Percentiles rank a stretch among this genome's conserved stretches.
phyloP scores from a whole-genome alignment of 352 stramenopile genomes.

The Phytophthora macrochlamydospora region DNA sequence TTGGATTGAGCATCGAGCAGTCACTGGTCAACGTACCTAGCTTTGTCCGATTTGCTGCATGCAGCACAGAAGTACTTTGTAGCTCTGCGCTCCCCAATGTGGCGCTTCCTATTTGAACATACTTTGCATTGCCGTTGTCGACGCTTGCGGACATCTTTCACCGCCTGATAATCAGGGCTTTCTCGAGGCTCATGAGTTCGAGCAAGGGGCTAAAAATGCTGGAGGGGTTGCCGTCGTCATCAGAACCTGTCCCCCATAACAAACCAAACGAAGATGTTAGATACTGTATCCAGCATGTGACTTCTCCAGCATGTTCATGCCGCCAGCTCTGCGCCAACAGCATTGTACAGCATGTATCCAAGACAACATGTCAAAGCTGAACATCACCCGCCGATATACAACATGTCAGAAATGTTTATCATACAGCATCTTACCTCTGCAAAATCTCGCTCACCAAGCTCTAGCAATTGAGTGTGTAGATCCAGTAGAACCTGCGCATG shows the following conservation, averaged over 20 bases:
- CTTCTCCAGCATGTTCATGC: constrained; percentile 4
- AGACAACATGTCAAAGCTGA: constrained; percentile 3
- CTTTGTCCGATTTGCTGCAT: constrained; percentile 12
- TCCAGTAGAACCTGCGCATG: constrained; percentile 18
- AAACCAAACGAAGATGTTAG: too few species aligned
- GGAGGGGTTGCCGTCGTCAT: too few species aligned
- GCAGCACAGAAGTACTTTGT: constrained; percentile 14
- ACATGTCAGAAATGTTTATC: background rate
- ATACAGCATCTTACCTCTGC: constrained; percentile 5
- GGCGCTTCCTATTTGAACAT: constrained; percentile 4
- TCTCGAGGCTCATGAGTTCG: constrained; percentile 2
- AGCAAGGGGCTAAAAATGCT: background rate
- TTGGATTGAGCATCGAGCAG: too few species aligned
- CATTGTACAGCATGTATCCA: constrained; percentile 4
- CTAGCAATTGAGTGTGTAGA: constrained; percentile 17
- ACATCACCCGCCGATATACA: background rate
- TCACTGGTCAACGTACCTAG: constrained; percentile 2
- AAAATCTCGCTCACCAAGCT: background rate
- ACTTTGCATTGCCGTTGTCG: constrained; percentile 13
- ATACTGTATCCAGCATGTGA: background rate
- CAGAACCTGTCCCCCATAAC: too few species aligned
- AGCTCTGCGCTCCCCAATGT: constrained; percentile 1
- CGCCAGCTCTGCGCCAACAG: background rate
- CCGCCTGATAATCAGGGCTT: constrained; percentile 7
- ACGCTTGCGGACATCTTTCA: constrained; percentile 12